These are phyloP conservation scores for Bryum argenteum DNA, from an alignment of 225 moss, liverwort and hornwort genomes.

Conservation along the genomic window DNA sequence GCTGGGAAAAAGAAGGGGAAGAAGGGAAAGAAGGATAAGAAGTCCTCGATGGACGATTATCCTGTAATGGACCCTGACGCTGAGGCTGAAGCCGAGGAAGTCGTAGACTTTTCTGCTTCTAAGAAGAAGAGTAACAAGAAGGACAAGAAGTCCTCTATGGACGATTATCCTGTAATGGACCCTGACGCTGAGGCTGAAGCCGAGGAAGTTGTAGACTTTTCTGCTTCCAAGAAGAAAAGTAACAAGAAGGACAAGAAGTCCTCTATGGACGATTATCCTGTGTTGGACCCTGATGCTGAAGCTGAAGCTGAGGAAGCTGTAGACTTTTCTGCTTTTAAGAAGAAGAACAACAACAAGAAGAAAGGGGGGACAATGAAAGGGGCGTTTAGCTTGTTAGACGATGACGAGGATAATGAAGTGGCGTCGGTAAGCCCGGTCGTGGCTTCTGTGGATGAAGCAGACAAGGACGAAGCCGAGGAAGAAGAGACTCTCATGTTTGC, in stretches of 20 bases:
- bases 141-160: too few relatives aligned
- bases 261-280: too few relatives aligned
- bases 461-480: constrained; percentile 38
- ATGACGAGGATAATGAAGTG: constrained; percentile 40
- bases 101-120: constrained; percentile 26
- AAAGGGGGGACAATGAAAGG: constrained; percentile 37
- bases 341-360: constrained; percentile 33
- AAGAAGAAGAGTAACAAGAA: constrained; percentile 11
- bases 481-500: constrained; percentile 50
- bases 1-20: constrained; percentile 61
- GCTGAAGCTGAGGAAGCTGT: too few relatives aligned
- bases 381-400: constrained; percentile 41
- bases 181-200: too few relatives aligned
- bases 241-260: too few relatives aligned
- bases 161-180: too few relatives aligned
- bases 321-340: too few relatives aligned
- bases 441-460: constrained; percentile 34
- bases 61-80: constrained; percentile 38
- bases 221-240: too few relatives aligned
- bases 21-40: constrained; percentile 58
- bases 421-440: constrained; percentile 4
- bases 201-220: too few relatives aligned
- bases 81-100: constrained; percentile 21
- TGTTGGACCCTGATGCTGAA: too few relatives aligned
- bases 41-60: constrained; percentile 35